Percentiles rank a stretch among this genome's conserved stretches.
Conservation (phyloP, 2,329 filamentous ascomycete species). For the Exophiala sideris region DNA sequence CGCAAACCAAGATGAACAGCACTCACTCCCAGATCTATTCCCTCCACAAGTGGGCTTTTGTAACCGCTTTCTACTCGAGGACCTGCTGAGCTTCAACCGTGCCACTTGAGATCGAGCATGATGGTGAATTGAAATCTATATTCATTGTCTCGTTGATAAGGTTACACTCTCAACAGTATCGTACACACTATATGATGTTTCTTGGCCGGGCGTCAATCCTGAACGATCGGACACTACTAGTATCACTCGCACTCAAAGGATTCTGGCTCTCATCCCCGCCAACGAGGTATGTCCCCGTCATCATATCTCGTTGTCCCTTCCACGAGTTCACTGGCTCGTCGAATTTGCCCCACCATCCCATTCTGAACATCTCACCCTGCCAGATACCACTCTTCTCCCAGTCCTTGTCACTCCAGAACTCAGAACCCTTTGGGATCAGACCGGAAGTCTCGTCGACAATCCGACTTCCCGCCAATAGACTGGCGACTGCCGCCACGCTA, state of each 20-base stretch:
- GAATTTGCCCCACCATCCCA: constrained; percentile 23
- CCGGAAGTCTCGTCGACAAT: constrained; percentile 17
- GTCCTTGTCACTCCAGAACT: constrained; percentile 21
- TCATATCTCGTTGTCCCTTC: not conserved
- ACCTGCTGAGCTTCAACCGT: too few species aligned
- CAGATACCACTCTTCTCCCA: constrained; percentile 21
- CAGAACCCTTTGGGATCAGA: constrained; percentile 18
- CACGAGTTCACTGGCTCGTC: constrained; percentile 13
- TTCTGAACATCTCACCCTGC: constrained; percentile 22
- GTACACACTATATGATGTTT: too few species aligned
- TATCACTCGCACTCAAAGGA: too few species aligned
- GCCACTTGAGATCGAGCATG: too few species aligned
- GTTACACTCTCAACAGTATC: too few species aligned
- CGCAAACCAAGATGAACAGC: too few species aligned
- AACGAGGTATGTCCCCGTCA: too few species aligned
- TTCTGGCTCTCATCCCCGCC: not conserved
- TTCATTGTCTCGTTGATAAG: too few species aligned
- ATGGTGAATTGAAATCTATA: too few species aligned
- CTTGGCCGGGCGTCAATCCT: constrained; percentile 12
- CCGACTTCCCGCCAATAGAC: constrained; percentile 20
- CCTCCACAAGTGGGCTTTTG: too few species aligned
- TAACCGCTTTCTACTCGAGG: too few species aligned
- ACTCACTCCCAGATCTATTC: too few species aligned
- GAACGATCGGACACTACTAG: not conserved
- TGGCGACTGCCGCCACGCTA: constrained; percentile 19